A percentile compares a stretch with the other conserved stretches of the same genome.
Evolutionary conservation across 352 stramenopile species (phyloP).

Genomic region (Pythium vanterpoolii): DNA sequence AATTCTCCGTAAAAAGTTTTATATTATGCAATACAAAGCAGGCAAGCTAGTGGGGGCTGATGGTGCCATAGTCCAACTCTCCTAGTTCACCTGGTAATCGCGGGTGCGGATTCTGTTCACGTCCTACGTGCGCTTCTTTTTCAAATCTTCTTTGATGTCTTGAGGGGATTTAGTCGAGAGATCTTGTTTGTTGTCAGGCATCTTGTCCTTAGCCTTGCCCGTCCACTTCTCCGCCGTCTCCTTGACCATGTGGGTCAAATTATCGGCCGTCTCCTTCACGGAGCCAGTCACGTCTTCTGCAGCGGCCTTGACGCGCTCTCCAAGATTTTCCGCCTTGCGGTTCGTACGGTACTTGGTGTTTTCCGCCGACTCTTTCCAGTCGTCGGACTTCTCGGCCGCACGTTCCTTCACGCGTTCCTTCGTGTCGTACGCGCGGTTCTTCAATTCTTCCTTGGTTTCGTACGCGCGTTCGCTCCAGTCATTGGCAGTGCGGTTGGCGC

Average conservation of each 20-base stretch:
- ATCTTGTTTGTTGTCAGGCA: conserved; percentile 25
- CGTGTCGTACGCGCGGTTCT: conserved; percentile 23
- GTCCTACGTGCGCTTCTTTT: conserved; percentile 21
- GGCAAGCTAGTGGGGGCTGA: too few relatives aligned
- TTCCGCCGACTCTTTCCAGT: conserved; percentile 23
- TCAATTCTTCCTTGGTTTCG: conserved; percentile 32
- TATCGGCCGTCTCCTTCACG: conserved; percentile 33
- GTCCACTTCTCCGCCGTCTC: conserved; percentile 34
- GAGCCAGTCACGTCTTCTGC: conserved; percentile 25
- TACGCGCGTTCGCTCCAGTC: conserved; percentile 27
- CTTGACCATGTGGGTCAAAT: conserved; percentile 25
- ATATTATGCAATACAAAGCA: too few relatives aligned
- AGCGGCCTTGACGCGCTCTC: conserved; percentile 24
- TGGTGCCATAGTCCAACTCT: too few relatives aligned
- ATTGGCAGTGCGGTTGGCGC: conserved; percentile 26
- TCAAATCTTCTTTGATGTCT: conserved; percentile 26
- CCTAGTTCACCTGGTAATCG: conserved; percentile 9
- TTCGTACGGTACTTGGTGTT: conserved; percentile 24
- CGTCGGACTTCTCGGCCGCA: conserved; percentile 29
- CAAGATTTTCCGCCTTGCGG: conserved; percentile 22
- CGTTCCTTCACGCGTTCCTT: conserved; percentile 34
- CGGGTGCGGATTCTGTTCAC: conserved; percentile 15
- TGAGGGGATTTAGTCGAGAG: conserved; percentile 24
- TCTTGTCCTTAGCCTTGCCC: conserved; percentile 25
- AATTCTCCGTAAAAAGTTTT: too few relatives aligned